Percentiles rank a stretch among this genome's conserved stretches.
Conservation (phyloP, 345 rosid genomes). For the Acer campestre region DNA sequence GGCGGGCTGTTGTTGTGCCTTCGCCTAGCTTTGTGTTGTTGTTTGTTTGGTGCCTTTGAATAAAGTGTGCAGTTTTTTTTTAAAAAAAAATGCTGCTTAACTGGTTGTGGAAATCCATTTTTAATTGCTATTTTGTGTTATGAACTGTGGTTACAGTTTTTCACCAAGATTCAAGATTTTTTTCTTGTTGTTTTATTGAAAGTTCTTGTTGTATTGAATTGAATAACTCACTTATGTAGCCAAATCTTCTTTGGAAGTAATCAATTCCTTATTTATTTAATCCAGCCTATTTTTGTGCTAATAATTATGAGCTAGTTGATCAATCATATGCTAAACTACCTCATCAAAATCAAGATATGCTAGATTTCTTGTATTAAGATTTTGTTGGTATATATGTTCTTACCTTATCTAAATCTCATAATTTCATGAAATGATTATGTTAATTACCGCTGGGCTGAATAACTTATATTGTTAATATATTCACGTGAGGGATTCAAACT, state of each 20-base stretch:
- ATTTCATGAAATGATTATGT: neutral
- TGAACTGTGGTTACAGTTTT: neutral
- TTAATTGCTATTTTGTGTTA: neutral
- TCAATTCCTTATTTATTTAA: slow-evolving; percentile 3
- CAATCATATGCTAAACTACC: neutral
- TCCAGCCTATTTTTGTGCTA: neutral
- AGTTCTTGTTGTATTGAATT: neutral
- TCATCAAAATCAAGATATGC: neutral
- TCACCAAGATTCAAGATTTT: neutral
- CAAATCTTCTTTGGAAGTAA: neutral
- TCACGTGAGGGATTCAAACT: neutral
- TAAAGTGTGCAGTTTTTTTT: too few relatives aligned
- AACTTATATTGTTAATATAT: too few relatives aligned
- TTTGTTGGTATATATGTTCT: neutral
- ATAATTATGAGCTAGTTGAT: neutral
- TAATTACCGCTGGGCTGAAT: neutral
- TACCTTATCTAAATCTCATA: neutral
- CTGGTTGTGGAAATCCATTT: slow-evolving; percentile 3
- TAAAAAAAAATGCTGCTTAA: neutral
- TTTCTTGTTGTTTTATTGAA: neutral
- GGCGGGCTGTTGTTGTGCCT: too few relatives aligned
- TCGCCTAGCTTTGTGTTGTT: too few relatives aligned
- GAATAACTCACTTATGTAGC: neutral
- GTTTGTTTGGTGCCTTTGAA: too few relatives aligned
- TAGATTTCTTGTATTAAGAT: neutral